A percentile compares a stretch with the other conserved stretches of the same genome.
phyloP scores from a whole-genome alignment of 2,329 filamentous ascomycete genomes.

The Raffaelea deltoideospora region DNA sequence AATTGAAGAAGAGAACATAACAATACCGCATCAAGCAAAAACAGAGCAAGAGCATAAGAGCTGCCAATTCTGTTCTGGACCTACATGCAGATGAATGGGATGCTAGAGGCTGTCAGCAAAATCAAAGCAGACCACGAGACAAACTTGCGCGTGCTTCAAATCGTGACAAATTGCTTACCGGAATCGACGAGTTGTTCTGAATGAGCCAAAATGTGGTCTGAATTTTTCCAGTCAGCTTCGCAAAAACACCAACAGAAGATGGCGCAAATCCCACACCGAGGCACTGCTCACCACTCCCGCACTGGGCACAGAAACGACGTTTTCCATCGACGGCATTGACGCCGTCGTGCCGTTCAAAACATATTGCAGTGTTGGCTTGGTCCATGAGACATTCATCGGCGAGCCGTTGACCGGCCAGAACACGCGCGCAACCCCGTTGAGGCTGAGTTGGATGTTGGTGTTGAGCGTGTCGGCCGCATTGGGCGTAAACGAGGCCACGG shows the following conservation, averaged over 20 bases:
- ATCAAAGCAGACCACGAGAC: slow-evolving; percentile 2
- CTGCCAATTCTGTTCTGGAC: slow-evolving; percentile 1
- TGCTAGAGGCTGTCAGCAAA: slow-evolving; percentile 7
- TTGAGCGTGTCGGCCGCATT: slow-evolving; percentile 5
- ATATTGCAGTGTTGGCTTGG: slow-evolving; percentile 20
- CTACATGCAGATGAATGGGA: slow-evolving; percentile 16
- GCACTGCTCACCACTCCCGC: slow-evolving; percentile 1
- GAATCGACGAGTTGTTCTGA: slow-evolving; percentile 16
- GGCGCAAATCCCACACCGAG: no score
- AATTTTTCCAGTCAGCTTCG: background rate
- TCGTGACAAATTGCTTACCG: no score
- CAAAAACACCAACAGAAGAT: background rate
- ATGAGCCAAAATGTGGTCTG: slow-evolving; percentile 19
- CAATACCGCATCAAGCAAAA: background rate
- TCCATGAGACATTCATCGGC: slow-evolving; percentile 16
- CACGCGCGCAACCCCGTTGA: slow-evolving; percentile 13
- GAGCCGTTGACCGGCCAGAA: slow-evolving; percentile 15
- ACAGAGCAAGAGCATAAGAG: background rate
- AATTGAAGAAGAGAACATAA: background rate
- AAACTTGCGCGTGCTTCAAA: no score
- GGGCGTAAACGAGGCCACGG: slow-evolving; percentile 8
- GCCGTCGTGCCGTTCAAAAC: slow-evolving; percentile 14
- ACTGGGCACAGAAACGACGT: slow-evolving; percentile 3
- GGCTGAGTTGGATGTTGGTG: slow-evolving; percentile 7
- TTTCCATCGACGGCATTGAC: slow-evolving; percentile 3